These are phyloP conservation scores for Crithidia expoeki DNA, from an alignment of 208 protist species.

Conservation along the genomic window DNA sequence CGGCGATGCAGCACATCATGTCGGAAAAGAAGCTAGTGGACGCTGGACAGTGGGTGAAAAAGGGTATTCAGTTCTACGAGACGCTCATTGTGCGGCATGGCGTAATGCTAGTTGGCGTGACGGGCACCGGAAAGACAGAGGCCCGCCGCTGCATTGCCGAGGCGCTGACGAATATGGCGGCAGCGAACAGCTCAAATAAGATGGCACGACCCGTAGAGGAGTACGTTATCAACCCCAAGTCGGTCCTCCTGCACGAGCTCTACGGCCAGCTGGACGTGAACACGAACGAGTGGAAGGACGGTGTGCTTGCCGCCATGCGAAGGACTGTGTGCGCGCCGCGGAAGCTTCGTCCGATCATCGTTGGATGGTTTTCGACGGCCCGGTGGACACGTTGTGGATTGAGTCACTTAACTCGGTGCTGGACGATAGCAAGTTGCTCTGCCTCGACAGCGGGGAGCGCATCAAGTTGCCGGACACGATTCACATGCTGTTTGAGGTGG, in stretches of 20 bases:
- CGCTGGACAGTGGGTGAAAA: conserved; percentile 90
- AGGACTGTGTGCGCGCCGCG: conserved; percentile 85
- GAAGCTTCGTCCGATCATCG: conserved; percentile 88
- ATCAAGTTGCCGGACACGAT: conserved; percentile 97
- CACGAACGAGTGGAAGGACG: conserved; percentile 95
- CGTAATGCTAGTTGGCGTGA: conserved; percentile 99
- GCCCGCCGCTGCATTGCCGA: conserved; percentile 79
- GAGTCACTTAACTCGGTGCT: conserved; percentile 99
- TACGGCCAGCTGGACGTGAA: conserved; percentile 96
- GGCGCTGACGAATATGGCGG: conserved; percentile 74
- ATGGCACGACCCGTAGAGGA: conserved; percentile 88
- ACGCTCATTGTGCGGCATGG: conserved; percentile 97
- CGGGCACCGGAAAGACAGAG: conserved; percentile 96
- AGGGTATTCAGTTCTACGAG: conserved; percentile 98
- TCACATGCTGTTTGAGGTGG: conserved; percentile 97
- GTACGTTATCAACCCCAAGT: conserved; percentile 98
- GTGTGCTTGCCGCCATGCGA: conserved; percentile 92
- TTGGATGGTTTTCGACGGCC: conserved; percentile 99
- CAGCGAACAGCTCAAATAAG: conserved; percentile 56
- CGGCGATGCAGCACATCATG: conserved; percentile 87
- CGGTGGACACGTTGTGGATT: conserved; percentile 99
- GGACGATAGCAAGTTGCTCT: conserved; percentile 98
- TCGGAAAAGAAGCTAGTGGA: conserved; percentile 71
- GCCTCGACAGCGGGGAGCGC: conserved; percentile 97
- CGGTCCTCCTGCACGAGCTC: conserved; percentile 96